Percentiles rank a stretch among this genome's conserved stretches.
Conservation (phyloP, 805 yeast genomes). For the Saccharomycopsis capsularis region DNA sequence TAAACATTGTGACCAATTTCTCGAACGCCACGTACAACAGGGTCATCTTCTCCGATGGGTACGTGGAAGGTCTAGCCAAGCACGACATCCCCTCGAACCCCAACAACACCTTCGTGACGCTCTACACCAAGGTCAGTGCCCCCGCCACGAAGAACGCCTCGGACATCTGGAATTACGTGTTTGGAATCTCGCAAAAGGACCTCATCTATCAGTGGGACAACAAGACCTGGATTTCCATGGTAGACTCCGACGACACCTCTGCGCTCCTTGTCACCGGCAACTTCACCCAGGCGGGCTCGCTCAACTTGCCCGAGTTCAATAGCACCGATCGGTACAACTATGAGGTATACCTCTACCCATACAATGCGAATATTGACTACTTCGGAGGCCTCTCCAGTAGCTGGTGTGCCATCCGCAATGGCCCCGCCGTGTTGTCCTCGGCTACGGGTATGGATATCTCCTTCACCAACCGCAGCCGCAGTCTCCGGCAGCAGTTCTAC, state of each 20-base stretch:
- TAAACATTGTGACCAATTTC: slow-evolving; percentile 8
- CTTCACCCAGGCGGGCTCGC: slow-evolving; percentile 28
- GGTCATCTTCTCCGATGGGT: slow-evolving; percentile 14
- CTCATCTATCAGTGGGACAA: slow-evolving; percentile 66
- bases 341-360: slow-evolving; percentile 42
- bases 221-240: slow-evolving; percentile 44
- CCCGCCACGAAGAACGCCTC: slow-evolving; percentile 7
- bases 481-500: slow-evolving; percentile 53
- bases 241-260: slow-evolving; percentile 65
- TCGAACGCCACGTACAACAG: slow-evolving; percentile 7
- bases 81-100: slow-evolving; percentile 14
- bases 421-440: slow-evolving; percentile 36
- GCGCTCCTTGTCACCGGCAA: slow-evolving; percentile 61
- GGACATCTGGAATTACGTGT: slow-evolving; percentile 49
- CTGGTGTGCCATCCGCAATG: slow-evolving; percentile 64
- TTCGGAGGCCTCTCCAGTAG: slow-evolving; percentile 42
- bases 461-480: slow-evolving; percentile 41
- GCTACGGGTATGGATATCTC: slow-evolving; percentile 28
- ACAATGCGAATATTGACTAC: slow-evolving; percentile 30
- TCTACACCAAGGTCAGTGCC: slow-evolving; percentile 17
- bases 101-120: slow-evolving; percentile 18
- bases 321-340: slow-evolving; percentile 26
- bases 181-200: slow-evolving; percentile 60
- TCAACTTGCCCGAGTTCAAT: slow-evolving; percentile 19
- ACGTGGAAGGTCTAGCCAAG: slow-evolving; percentile 20